These are phyloP conservation scores for Phytophthora constricta DNA, from an alignment of 352 stramenopile species.

Conservation along the genomic window DNA sequence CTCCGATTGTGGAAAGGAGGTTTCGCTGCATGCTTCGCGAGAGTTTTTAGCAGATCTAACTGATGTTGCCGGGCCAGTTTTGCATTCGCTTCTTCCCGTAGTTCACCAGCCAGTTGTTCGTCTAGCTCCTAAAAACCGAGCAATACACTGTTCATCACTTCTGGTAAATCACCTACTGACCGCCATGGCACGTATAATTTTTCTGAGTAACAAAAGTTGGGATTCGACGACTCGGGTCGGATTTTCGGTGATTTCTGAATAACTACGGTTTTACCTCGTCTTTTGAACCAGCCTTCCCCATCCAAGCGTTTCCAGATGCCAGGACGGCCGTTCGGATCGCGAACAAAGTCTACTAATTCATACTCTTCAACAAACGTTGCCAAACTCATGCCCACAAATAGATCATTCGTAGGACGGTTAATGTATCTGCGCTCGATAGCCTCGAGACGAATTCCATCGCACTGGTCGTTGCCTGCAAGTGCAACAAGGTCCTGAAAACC, in stretches of 20 bases:
- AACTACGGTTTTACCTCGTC: background rate
- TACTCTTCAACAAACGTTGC: conserved; percentile 8
- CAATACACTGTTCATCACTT: background rate
- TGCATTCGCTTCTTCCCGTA: conserved; percentile 10
- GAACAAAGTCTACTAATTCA: background rate
- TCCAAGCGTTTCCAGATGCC: conserved; percentile 7
- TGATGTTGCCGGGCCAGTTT: conserved; percentile 6
- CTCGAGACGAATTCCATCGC: conserved; percentile 1
- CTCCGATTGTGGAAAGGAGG: conserved; percentile 1
- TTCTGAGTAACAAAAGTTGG: conserved; percentile 3
- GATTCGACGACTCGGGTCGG: background rate
- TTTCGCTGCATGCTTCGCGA: background rate
- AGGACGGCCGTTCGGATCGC: background rate
- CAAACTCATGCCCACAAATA: background rate
- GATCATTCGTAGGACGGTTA: background rate
- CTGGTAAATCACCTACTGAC: background rate
- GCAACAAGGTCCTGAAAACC: background rate
- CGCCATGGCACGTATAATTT: background rate
- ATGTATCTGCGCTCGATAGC: conserved; percentile 5
- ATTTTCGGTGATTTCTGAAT: conserved; percentile 13
- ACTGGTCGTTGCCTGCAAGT: background rate
- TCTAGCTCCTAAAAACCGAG: background rate
- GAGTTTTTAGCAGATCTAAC: conserved; percentile 10
- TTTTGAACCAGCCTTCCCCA: conserved; percentile 6
- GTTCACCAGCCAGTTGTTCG: background rate